phyloP scores from a whole-genome alignment of 1,284 basidiomycete genomes.

The Trichosporon sp. region DNA sequence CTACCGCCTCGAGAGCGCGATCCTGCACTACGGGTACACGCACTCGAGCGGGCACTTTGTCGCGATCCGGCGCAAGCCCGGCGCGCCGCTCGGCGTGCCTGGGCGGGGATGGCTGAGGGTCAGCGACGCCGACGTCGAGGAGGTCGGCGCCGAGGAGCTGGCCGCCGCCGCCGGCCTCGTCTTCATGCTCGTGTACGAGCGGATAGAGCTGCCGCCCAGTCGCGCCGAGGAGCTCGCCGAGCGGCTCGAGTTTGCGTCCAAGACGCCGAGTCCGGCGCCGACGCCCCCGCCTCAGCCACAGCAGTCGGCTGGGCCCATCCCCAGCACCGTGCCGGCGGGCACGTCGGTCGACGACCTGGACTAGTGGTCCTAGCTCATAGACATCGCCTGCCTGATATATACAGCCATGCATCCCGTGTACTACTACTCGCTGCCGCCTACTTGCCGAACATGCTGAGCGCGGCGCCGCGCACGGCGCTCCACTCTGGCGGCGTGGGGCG shows the following conservation, averaged over 20 bases:
- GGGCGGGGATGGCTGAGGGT: constrained; percentile 66
- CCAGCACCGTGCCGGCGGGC: neutral
- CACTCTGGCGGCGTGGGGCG: constrained; percentile 47
- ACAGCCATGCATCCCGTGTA: neutral
- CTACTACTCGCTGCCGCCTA: neutral
- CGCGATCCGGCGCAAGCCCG: constrained; percentile 75
- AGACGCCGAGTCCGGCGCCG: neutral
- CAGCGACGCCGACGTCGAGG: constrained; percentile 75
- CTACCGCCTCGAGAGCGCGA: constrained; percentile 73
- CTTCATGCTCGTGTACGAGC: constrained; percentile 90
- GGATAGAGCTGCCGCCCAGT: constrained; percentile 48
- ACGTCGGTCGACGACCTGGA: constrained; percentile 6
- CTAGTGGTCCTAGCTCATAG: neutral
- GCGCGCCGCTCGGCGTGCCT: constrained; percentile 36
- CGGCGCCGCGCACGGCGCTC: constrained; percentile 12
- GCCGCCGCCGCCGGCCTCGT: constrained; percentile 56
- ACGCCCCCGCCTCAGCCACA: neutral
- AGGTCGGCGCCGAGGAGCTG: constrained; percentile 70
- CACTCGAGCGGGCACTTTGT: constrained; percentile 89
- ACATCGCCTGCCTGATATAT: neutral
- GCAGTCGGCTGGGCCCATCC: neutral
- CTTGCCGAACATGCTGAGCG: neutral
- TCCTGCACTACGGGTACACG: constrained; percentile 77
- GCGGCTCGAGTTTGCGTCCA: neutral
- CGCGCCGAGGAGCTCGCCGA: neutral